Evolutionary conservation across 176 grass and related monocot species (phyloP).

Genomic region (Hordeum vulgare): MorexV3_pseudomolecules_assembly NC_058522.1:313057009-313057508

Average conservation of each 20-base stretch:
- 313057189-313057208: too few relatives aligned
- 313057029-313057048: background rate
- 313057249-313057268: too few relatives aligned
- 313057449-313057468: constrained; percentile 32
- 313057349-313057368: background rate
- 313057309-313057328: background rate
- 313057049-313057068: background rate
- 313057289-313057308: too few relatives aligned
- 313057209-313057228: too few relatives aligned
- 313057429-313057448: constrained; percentile 22
- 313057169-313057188: too few relatives aligned
- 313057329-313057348: background rate
- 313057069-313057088: background rate
- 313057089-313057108: background rate
- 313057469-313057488: background rate
- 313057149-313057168: too few relatives aligned
- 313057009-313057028: background rate
- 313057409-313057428: constrained; percentile 43
- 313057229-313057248: too few relatives aligned
- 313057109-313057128: background rate
- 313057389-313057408: constrained; percentile 11
- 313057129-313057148: background rate
- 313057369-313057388: background rate
- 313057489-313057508: background rate
- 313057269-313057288: too few relatives aligned